Percentiles rank a stretch among this genome's conserved stretches.
Evolutionary conservation across 768 basidiomycete species (phyloP).

Genomic region (Trametes cingulata): DNA sequence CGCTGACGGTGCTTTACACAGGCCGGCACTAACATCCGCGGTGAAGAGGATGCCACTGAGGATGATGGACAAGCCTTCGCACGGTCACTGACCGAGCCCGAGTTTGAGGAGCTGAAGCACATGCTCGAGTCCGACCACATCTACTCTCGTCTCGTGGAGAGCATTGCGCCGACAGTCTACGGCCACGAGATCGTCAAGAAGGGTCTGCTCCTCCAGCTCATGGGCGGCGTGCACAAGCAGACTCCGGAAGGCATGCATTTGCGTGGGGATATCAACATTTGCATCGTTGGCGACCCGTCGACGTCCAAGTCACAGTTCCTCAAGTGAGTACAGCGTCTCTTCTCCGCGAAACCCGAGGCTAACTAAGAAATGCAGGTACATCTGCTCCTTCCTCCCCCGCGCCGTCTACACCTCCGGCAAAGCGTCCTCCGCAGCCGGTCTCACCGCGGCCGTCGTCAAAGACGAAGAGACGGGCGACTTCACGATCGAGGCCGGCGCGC

Average conservation of each 20-base stretch:
- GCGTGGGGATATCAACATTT: conserved; percentile 98
- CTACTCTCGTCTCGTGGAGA: conserved; percentile 89
- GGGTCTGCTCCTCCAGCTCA: conserved; percentile 90
- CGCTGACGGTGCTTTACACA: conserved; percentile 31
- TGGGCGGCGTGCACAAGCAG: conserved; percentile 98
- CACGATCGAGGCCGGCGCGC: conserved; percentile 97
- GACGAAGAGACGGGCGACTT: conserved; percentile 99
- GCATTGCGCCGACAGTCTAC: conserved; percentile 97
- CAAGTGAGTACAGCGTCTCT: conserved; percentile 59
- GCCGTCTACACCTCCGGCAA: conserved; percentile 99
- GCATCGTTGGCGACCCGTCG: conserved; percentile 95
- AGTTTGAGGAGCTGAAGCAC: conserved; percentile 89
- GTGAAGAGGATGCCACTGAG: conserved; percentile 81
- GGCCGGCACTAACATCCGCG: conserved; percentile 86
- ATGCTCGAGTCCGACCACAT: conserved; percentile 97
- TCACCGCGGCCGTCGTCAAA: conserved; percentile 97
- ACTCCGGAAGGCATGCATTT: conserved; percentile 96
- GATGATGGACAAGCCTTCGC: conserved; percentile 83
- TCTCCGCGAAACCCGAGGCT: background rate
- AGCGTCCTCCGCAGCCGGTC: conserved; percentile 97
- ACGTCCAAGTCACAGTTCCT: conserved; percentile 99
- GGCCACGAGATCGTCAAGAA: conserved; percentile 99
- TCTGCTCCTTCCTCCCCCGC: conserved; percentile 96
- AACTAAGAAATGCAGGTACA: conserved; percentile 59
- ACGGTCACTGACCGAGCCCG: conserved; percentile 85